Conservation (phyloP, 768 basidiomycete species). For the Tubosaeta sp. region DNA sequence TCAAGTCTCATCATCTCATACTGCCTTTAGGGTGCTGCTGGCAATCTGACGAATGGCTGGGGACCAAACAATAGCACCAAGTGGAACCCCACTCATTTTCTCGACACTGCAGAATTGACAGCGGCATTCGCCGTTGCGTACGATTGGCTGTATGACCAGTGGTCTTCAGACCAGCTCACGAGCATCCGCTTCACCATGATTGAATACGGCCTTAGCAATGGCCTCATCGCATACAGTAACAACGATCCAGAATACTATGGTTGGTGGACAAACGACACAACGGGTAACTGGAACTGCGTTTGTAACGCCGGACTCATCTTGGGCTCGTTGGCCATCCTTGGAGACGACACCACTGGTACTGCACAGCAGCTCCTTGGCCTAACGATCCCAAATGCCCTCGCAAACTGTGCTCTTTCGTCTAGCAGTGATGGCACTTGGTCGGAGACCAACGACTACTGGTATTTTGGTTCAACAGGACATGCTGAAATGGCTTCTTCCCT, state of each 20-base stretch:
- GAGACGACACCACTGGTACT: constrained; percentile 71
- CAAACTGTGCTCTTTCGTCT: constrained; percentile 66
- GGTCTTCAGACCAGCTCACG: constrained; percentile 67
- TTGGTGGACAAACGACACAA: constrained; percentile 75
- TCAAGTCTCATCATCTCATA: constrained; percentile 1
- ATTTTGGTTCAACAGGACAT: constrained; percentile 87
- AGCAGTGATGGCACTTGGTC: constrained; percentile 83
- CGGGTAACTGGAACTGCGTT: constrained; percentile 98
- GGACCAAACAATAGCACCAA: constrained; percentile 56
- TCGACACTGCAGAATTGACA: constrained; percentile 87
- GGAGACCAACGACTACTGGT: constrained; percentile 95
- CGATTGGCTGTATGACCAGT: constrained; percentile 91
- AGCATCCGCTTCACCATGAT: constrained; percentile 71
- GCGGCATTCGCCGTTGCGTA: constrained; percentile 91
- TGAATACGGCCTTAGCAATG: constrained; percentile 69
- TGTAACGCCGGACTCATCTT: constrained; percentile 89
- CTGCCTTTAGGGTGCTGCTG: constrained; percentile 58
- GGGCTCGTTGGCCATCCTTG: constrained; percentile 86
- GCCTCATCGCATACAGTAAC: constrained; percentile 49
- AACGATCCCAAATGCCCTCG: constrained; percentile 69
- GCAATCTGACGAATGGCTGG: constrained; percentile 61
- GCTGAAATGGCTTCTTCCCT: constrained; percentile 87
- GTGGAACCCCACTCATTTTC: constrained; percentile 92
- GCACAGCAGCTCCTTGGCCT: constrained; percentile 62
- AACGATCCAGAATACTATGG: constrained; percentile 38